Evolutionary conservation across 2,329 filamentous ascomycete species (phyloP), one percentile per base, ranked within the genome.

Genomic region (Diaporthe caulivora): DNA sequence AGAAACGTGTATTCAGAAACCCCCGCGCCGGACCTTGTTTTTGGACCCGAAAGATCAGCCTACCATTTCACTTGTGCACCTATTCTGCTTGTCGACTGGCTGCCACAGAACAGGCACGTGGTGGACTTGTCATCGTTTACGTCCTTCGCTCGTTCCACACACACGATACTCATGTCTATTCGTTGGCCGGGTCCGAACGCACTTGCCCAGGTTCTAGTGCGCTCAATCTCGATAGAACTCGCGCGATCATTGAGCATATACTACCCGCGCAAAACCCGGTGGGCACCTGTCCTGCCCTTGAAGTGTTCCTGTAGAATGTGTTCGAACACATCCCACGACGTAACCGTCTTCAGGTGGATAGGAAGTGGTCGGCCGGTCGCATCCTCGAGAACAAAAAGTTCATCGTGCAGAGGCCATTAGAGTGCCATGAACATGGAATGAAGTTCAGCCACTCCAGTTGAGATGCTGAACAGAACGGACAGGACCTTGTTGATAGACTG

Each of bases 301-400:
- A 65, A 65, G 5, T 49, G 10, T 21, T 51, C 26, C 44, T 37
- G 26, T 7, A 51, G 44, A 10, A 67, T 51, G 26, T 24, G 21
- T 18, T 53, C 47, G 29, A 67, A 67, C 13, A 51, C 4, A 2
- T 26, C 44, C 44, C 64, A 53, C 2, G 47, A 29, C 11, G 34
- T 68, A 8, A 68, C 51, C 0, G 64, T 68, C 15, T 54, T 42
- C n/a, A 68, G 34, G 9, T 10, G 37, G n/a, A 68, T 68, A 6
- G 47, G 21, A 21, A 40, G 18, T 7, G n/a, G 15, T 17, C 29
- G n/a, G 49, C 64, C 49, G 31, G 18, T 68, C 3, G 64, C 64
- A 15, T 68, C 64, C 21, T 67, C 47, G n/a, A 54, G 47, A 40
- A 68, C 15, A 11, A 68, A 68, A 21, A 53, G 47, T 21, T 49